Percentiles rank a stretch among this genome's conserved stretches.
Evolutionary conservation across 768 basidiomycete species (phyloP).

Genomic region (Exsudoporus frostii): DNA sequence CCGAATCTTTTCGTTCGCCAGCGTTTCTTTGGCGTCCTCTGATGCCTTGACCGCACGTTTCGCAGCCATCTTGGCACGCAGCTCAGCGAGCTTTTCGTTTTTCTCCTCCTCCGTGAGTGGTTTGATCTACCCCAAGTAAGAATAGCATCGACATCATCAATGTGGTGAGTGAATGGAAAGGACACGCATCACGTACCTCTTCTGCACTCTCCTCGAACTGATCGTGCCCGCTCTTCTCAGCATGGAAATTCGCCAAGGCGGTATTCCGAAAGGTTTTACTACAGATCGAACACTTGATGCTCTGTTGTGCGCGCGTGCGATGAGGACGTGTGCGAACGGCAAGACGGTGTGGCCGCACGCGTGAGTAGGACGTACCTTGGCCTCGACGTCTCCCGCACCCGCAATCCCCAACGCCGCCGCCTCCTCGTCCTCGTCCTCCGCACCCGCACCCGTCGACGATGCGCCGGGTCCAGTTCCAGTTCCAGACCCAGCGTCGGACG

Average conservation of each 20-base stretch:
- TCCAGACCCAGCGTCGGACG: conserved; percentile 41
- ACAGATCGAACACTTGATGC: conserved; percentile 81
- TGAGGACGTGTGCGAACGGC: neutral
- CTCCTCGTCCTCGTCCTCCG: conserved; percentile 58
- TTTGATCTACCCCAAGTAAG: conserved; percentile 59
- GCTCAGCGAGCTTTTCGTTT: conserved; percentile 72
- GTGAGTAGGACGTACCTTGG: conserved; percentile 63
- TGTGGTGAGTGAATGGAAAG: neutral
- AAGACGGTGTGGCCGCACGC: too few relatives aligned
- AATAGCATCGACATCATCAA: neutral
- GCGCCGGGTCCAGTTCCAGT: conserved; percentile 4
- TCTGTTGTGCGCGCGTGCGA: conserved; percentile 31
- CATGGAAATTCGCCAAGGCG: conserved; percentile 87
- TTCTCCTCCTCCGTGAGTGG: conserved; percentile 95
- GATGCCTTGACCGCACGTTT: conserved; percentile 74
- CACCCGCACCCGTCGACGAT: conserved; percentile 11
- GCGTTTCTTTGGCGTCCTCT: conserved; percentile 69
- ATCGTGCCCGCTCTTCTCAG: conserved; percentile 92
- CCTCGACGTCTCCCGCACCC: conserved; percentile 45
- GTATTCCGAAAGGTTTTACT: conserved; percentile 85
- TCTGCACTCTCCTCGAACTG: conserved; percentile 95
- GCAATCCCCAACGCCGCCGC: conserved; percentile 53
- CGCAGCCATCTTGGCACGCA: conserved; percentile 73
- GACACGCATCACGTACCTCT: conserved; percentile 51
- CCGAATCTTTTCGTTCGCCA: conserved; percentile 73